Evolutionary conservation across 192 early-diverging fungal species (phyloP).

Genomic region (Coemansia sp.): DNA sequence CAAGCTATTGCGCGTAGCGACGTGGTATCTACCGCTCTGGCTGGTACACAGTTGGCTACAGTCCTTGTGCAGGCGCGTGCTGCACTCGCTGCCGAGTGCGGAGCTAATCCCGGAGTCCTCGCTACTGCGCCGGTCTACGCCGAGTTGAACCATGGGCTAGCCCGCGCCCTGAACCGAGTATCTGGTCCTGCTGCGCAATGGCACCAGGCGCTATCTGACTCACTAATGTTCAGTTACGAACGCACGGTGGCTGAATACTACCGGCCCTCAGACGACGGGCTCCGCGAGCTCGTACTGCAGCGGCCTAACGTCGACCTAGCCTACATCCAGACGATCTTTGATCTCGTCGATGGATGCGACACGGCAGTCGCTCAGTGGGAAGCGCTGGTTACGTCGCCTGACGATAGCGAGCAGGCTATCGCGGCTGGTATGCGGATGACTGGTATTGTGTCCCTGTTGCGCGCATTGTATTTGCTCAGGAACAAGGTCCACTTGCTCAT

Average conservation of each 20-base stretch:
- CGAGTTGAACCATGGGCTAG: slow-evolving; percentile 25
- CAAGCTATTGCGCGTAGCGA: not conserved
- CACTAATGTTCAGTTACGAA: slow-evolving; percentile 39
- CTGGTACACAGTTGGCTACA: slow-evolving; percentile 3
- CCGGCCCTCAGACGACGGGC: not conserved
- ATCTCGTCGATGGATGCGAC: slow-evolving; percentile 34
- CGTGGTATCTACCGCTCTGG: not conserved
- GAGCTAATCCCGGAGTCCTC: not conserved
- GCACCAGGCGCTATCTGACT: slow-evolving; percentile 29
- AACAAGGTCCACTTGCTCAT: slow-evolving; percentile 22
- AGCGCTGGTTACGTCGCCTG: not conserved
- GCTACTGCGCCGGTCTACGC: slow-evolving; percentile 16
- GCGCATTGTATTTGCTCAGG: slow-evolving; percentile 12
- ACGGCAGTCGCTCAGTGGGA: slow-evolving; percentile 26
- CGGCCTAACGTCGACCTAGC: slow-evolving; percentile 32
- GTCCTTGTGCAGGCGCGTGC: slow-evolving; percentile 21
- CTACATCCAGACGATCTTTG: slow-evolving; percentile 30
- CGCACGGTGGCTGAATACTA: slow-evolving; percentile 12
- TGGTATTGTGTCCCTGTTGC: slow-evolving; percentile 14
- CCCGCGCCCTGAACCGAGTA: slow-evolving; percentile 18
- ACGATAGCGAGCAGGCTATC: not conserved
- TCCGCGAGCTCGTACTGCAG: slow-evolving; percentile 41
- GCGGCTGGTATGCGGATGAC: not conserved
- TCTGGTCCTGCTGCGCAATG: slow-evolving; percentile 16
- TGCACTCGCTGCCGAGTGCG: slow-evolving; percentile 11